These are phyloP conservation scores for Candida mattraensis DNA, from an alignment of 805 yeast species.

Conservation along the genomic window DNA sequence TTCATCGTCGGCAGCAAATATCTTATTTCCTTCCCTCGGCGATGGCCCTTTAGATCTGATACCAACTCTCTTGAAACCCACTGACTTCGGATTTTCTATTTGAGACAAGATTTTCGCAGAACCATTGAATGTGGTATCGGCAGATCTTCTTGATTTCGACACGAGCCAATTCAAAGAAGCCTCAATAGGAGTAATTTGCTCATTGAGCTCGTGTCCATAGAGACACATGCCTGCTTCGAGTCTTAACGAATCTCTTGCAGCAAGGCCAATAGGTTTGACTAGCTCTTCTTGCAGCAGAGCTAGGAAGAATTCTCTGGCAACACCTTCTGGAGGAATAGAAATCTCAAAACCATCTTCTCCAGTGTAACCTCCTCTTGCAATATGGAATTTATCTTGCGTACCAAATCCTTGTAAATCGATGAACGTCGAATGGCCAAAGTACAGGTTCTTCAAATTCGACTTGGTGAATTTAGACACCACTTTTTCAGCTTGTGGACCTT, in stretches of 20 bases:
- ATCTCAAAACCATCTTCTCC: slow-evolving; percentile 99
- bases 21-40: slow-evolving; percentile 76
- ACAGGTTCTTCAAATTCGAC: slow-evolving; percentile 56
- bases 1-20: slow-evolving; percentile 54
- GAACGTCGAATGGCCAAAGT: slow-evolving; percentile 70
- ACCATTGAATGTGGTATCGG: slow-evolving; percentile 68
- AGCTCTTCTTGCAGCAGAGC: slow-evolving; percentile 51
- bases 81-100: slow-evolving; percentile 58
- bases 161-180: slow-evolving; percentile 89
- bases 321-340: slow-evolving; percentile 59
- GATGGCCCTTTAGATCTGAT: slow-evolving; percentile 81
- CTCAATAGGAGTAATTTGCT: slow-evolving; percentile 79
- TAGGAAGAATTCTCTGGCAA: slow-evolving; percentile 61
- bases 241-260: slow-evolving; percentile 96
- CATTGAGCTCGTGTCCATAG: slow-evolving; percentile 89
- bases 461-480: slow-evolving; percentile 64
- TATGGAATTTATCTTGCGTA: slow-evolving; percentile 51
- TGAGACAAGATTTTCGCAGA: slow-evolving; percentile 66
- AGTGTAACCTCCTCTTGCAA: slow-evolving; percentile 96
- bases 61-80: slow-evolving; percentile 70
- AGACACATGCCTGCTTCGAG: slow-evolving; percentile 98
- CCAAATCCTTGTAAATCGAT: slow-evolving; percentile 43
- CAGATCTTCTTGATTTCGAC: slow-evolving; percentile 71
- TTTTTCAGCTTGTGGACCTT: slow-evolving; percentile 84
- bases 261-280: slow-evolving; percentile 88